phyloP scores from a whole-genome alignment of 2,329 filamentous ascomycete genomes.

The Paracorniculantispora psalliotae region DNA sequence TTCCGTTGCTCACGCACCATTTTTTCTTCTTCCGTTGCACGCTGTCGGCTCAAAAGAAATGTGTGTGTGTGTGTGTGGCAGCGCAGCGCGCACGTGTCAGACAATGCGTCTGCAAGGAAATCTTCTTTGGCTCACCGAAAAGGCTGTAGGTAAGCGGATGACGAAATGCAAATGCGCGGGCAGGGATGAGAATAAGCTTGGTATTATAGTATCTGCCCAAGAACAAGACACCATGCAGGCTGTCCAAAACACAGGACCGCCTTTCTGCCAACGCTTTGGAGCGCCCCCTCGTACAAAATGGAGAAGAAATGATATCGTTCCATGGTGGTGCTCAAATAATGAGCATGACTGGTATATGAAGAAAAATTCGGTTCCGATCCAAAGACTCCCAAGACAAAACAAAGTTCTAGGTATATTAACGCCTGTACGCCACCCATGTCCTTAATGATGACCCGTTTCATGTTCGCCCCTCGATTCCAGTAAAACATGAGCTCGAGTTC shows the following conservation, averaged over 20 bases:
- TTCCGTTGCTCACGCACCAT: background rate
- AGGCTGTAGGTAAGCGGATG: background rate
- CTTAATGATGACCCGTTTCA: background rate
- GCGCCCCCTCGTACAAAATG: background rate
- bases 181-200: background rate
- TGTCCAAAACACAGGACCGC: background rate
- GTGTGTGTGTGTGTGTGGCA: too few relatives aligned
- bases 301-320: background rate
- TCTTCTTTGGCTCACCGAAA: background rate
- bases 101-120: background rate
- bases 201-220: background rate
- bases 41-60: too few relatives aligned
- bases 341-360: background rate
- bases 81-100: background rate
- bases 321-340: background rate
- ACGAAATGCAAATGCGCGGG: background rate
- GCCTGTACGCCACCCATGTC: background rate
- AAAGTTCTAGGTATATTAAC: background rate
- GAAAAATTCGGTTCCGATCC: background rate
- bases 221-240: too few relatives aligned
- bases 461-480: background rate
- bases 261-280: background rate
- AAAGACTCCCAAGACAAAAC: background rate
- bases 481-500: background rate
- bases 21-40: background rate